Percentiles rank a stretch among this genome's conserved stretches.
These are phyloP conservation scores for Leucoagaricus sp. DNA, from an alignment of 1,284 basidiomycete species.

Conservation along the genomic window DNA sequence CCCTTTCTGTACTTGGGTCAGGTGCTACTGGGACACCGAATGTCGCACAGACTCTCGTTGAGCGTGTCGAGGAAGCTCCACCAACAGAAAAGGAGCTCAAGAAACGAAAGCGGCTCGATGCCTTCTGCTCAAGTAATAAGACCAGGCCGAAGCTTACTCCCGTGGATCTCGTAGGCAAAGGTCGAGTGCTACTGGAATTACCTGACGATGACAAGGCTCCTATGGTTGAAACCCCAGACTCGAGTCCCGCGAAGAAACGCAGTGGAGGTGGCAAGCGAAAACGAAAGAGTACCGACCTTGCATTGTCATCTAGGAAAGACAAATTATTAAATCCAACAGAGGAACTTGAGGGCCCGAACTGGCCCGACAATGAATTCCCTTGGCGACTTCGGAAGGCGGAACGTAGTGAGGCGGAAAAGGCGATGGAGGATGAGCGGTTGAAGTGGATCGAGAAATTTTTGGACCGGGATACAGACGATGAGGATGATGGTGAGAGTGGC, in stretches of 20 bases:
- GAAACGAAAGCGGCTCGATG: constrained; percentile 63
- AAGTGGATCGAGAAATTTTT: constrained; percentile 59
- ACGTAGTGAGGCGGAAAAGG: constrained; percentile 48
- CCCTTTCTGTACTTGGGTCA: constrained; percentile 41
- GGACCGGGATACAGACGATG: constrained; percentile 60
- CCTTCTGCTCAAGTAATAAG: constrained; percentile 46
- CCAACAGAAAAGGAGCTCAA: constrained; percentile 60
- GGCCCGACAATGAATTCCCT: constrained; percentile 76
- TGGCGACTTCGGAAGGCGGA: constrained; percentile 65
- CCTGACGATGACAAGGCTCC: constrained; percentile 30
- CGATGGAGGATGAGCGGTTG: constrained; percentile 58
- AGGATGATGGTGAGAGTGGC: constrained; percentile 41
- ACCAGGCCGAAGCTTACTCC: constrained; percentile 47
- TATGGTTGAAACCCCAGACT: constrained; percentile 25
- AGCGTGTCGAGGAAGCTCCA: constrained; percentile 38
- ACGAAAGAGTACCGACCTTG: constrained; percentile 31
- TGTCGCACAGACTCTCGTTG: constrained; percentile 36
- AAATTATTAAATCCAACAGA: constrained; percentile 28
- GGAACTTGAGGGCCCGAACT: constrained; percentile 54
- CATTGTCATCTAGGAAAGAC: constrained; percentile 25
- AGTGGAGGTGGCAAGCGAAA: constrained; percentile 31
- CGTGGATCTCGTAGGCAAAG: constrained; percentile 64
- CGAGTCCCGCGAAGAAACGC: constrained; percentile 37
- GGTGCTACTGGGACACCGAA: constrained; percentile 42
- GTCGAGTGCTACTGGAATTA: constrained; percentile 62